Evolutionary conservation across 2,329 filamentous ascomycete species (phyloP), one percentile per base, ranked within the genome.

Genomic region (Diaporthe vaccinii): DNA sequence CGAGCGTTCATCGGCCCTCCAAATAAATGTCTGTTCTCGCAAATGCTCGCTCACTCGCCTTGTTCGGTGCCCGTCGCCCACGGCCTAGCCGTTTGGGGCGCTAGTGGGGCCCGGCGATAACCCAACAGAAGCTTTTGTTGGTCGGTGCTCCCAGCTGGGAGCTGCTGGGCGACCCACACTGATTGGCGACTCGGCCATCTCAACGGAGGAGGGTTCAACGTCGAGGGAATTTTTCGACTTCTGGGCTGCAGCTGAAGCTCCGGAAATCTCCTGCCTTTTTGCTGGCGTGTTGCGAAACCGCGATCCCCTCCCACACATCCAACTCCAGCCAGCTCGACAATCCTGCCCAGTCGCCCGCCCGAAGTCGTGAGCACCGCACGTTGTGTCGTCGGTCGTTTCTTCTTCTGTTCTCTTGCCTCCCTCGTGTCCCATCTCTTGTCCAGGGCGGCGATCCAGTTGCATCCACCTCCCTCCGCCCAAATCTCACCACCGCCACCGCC

Each of bases 51-150:
- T 72, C 31, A 36, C 46, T 72, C 49, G 44, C 41, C 68, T 22
- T 20, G 57, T 76, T 76, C 75, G 73, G 75, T 75, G 59, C 62
- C 75, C 75, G 75, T 76, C 59, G 69, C 20, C 46, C 31, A 67
- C 65, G 55, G 51, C 14, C 74, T 61, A 70, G 58, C 68, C 69
- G 55, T 58, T 59, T 41, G 44, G 62, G 71, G 49, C n/a, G 44
- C 46, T 75, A 72, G 73, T 25, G 73, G 73, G 73, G 5, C 34
- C 22, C 14, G 31, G 58, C 58, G 71, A 65, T 57, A 65, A 68
- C 74, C 73, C 73, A 75, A 75, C 73, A 75, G 75, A 73, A 76
- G 69, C 49, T 72, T 75, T 65, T 71, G 73, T 73, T 76, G 75
- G 75, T 72, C 61, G 46, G 49, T 67, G 68, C 53, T 67, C 69